Evolutionary conservation across 768 basidiomycete species (phyloP).

Genomic region (Rubroboletus pulcherrimus): DNA sequence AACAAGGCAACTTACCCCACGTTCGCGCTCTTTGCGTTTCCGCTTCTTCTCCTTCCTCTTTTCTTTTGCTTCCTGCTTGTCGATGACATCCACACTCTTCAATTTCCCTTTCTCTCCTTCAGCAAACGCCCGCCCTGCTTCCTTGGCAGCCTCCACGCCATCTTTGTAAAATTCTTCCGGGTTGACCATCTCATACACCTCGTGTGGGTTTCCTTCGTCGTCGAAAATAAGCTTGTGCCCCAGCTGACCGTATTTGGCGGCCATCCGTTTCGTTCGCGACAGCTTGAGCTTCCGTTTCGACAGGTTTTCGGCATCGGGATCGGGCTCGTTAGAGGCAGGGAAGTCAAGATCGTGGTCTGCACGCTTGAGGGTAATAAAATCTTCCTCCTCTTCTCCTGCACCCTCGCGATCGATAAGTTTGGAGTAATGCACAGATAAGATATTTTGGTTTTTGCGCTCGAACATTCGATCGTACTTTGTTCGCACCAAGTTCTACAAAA

Average conservation of each 20-base stretch:
- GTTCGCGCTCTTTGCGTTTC: slow-evolving; percentile 80
- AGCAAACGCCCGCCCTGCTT: slow-evolving; percentile 66
- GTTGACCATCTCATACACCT: slow-evolving; percentile 79
- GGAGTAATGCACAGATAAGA: slow-evolving; percentile 85
- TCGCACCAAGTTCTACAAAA: slow-evolving; percentile 46
- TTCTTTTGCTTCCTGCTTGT: slow-evolving; percentile 81
- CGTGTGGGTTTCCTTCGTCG: slow-evolving; percentile 76
- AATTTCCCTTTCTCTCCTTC: slow-evolving; percentile 72
- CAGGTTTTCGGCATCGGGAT: slow-evolving; percentile 45
- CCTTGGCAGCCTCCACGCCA: slow-evolving; percentile 59
- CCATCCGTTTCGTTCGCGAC: slow-evolving; percentile 67
- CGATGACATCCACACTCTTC: slow-evolving; percentile 62
- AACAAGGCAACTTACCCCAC: slow-evolving; percentile 23
- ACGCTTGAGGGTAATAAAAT: slow-evolving; percentile 94
- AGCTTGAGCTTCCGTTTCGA: slow-evolving; percentile 87
- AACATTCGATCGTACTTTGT: slow-evolving; percentile 99
- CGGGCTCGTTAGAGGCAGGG: slow-evolving; percentile 29
- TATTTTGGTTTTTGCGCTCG: slow-evolving; percentile 89
- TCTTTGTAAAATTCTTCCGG: slow-evolving; percentile 70
- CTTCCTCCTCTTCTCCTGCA: slow-evolving; percentile 52
- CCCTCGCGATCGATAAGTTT: slow-evolving; percentile 76
- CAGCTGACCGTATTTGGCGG: slow-evolving; percentile 55
- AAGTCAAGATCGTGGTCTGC: slow-evolving; percentile 82
- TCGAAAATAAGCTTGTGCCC: slow-evolving; percentile 85
- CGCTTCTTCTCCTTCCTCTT: slow-evolving; percentile 91